Percentiles rank a stretch among this genome's conserved stretches.
phyloP scores from a whole-genome alignment of 208 protist species.

The Phytomonas francai region DNA sequence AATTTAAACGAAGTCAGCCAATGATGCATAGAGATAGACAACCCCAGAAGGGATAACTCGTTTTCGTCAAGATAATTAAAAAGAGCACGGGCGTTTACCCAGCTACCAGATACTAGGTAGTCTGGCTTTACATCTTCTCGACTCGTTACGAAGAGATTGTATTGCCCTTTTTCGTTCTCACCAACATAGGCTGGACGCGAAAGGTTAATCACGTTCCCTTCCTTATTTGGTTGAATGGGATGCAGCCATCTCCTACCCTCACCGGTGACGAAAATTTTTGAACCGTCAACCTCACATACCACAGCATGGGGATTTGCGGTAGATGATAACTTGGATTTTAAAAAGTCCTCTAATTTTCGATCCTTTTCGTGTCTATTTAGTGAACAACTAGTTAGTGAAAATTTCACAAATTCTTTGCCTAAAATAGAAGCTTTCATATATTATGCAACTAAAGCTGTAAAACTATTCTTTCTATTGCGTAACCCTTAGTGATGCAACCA shows the following conservation, averaged over 20 bases:
- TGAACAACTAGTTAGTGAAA: neutral
- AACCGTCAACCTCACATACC: conserved; percentile 22
- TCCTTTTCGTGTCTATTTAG: conserved; percentile 19
- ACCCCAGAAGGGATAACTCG: conserved; percentile 20
- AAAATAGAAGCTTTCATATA: conserved; percentile 1
- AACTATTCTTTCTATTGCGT: neutral
- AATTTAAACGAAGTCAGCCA: conserved; percentile 23
- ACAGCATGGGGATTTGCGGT: conserved; percentile 16
- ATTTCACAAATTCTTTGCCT: neutral
- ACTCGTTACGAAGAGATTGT: conserved; percentile 25
- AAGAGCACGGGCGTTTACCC: conserved; percentile 10
- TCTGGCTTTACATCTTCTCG: conserved; percentile 9
- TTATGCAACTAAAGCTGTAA: neutral
- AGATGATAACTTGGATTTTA: conserved; percentile 14
- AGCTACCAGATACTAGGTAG: conserved; percentile 9
- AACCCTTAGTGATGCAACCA: neutral
- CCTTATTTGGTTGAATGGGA: conserved; percentile 8
- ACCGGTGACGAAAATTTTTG: conserved; percentile 13
- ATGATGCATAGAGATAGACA: conserved; percentile 28
- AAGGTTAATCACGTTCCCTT: conserved; percentile 6
- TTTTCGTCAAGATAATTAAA: conserved; percentile 9
- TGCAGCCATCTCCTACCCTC: conserved; percentile 19
- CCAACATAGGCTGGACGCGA: conserved; percentile 21
- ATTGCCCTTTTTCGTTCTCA: conserved; percentile 14
- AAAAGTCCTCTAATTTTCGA: conserved; percentile 14